Percentiles rank a stretch among this genome's conserved stretches.
phyloP scores from a whole-genome alignment of 129 eudicot species.

The carrot (Daucus carota) region DNA sequence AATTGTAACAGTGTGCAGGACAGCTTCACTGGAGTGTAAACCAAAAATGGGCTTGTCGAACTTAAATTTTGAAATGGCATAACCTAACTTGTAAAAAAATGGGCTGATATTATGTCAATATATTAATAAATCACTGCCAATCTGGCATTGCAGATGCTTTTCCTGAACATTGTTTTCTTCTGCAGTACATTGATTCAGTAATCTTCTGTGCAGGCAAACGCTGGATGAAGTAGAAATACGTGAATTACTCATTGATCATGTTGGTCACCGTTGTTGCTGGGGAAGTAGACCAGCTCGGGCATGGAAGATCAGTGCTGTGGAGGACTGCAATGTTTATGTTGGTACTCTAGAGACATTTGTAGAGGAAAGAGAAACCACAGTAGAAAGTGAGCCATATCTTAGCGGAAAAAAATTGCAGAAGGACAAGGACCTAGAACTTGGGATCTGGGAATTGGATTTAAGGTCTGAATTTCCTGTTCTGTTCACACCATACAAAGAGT shows the following conservation, averaged over 20 bases:
- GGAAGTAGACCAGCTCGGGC: constrained; percentile 97
- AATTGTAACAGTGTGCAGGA: background rate
- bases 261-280: constrained; percentile 99
- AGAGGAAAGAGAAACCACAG: constrained; percentile 70
- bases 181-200: background rate
- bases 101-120: background rate
- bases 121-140: background rate
- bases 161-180: background rate
- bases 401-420: constrained; percentile 53
- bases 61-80: background rate
- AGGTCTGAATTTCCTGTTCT: constrained; percentile 84
- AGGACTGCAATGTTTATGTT: constrained; percentile 94
- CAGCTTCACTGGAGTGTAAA: background rate
- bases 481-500: constrained; percentile 61
- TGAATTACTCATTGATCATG: constrained; percentile 83
- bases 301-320: constrained; percentile 85
- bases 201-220: constrained; percentile 43
- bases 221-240: constrained; percentile 93
- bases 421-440: constrained; percentile 72
- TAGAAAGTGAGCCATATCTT: constrained; percentile 50
- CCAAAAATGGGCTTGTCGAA: background rate
- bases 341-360: constrained; percentile 87
- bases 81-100: background rate
- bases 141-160: background rate
- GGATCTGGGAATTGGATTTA: constrained; percentile 93